A percentile compares a stretch with the other conserved stretches of the same genome.
These are phyloP conservation scores for Fusarium acutatum DNA, from an alignment of 2,329 filamentous ascomycete genomes.

Conservation along the genomic window DNA sequence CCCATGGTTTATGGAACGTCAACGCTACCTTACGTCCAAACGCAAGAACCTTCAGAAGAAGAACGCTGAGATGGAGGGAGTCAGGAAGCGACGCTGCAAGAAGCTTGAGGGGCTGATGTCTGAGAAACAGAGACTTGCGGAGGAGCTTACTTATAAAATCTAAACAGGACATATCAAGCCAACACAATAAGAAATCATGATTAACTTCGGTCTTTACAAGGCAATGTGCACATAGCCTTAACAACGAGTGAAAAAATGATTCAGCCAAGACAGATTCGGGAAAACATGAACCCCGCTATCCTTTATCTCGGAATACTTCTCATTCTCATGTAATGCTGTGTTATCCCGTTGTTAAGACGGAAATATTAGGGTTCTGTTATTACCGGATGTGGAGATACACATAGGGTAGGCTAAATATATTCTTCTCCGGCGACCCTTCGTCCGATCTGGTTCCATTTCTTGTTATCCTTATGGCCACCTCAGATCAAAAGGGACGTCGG, in stretches of 20 bases:
- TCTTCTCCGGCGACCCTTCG: too few relatives aligned
- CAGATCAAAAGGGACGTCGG: too few relatives aligned
- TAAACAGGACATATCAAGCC: not conserved
- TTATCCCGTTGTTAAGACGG: too few relatives aligned
- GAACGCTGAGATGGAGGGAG: not conserved
- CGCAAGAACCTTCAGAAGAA: not conserved
- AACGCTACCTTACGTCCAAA: not conserved
- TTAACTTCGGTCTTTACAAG: not conserved
- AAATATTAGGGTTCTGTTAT: not conserved
- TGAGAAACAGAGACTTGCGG: not conserved
- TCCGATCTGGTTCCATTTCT: too few relatives aligned
- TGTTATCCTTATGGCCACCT: too few relatives aligned
- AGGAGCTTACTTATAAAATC: not conserved
- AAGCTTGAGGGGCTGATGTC: not conserved
- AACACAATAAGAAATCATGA: not conserved
- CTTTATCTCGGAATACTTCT: too few relatives aligned
- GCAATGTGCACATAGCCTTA: not conserved
- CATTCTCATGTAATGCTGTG: too few relatives aligned
- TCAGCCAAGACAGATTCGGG: too few relatives aligned
- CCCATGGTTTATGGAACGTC: not conserved
- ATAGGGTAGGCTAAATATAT: not conserved
- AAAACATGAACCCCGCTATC: fast-evolving
- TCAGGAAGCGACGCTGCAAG: not conserved
- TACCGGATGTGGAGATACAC: too few relatives aligned
- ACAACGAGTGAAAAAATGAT: not conserved